Evolutionary conservation across 352 stramenopile species (phyloP), one percentile per base, ranked within the genome.

Genomic region (Globisporangium spinosum): DNA sequence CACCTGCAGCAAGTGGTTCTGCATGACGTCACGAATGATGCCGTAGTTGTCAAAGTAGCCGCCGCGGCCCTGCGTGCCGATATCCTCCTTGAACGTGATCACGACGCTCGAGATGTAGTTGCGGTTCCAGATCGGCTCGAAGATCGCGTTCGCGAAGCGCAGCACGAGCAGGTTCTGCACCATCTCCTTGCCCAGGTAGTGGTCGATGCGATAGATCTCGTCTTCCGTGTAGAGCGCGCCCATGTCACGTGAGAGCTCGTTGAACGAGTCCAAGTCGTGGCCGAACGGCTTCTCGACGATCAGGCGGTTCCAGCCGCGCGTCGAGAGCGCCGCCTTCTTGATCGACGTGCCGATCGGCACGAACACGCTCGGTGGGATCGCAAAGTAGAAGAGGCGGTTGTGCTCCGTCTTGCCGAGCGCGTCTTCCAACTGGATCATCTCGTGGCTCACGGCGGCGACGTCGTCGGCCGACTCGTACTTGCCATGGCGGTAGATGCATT

Each of bases 281-380:
- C 98, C 98, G 76, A 99, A 99, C 0, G 98, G 97, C 77, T 99
- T 99, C 79, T 99, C 97, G 5, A 99, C 87, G 57, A 99, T 98
- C 25, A 99, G 85, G 25, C 97, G 84, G 63, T 97, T 98, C 90
- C 95, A 99, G 49, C 95, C 96, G 40, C 71, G 87, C 49, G 76
- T 77, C n/a, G 91, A 87, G 47, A 98, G 89, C 38, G 83, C 91
- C 38, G 83, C 80, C 70, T 89, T 84, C 76, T 98, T 98, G 69
- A 99, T 98, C 56, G 93, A 95, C 45, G 85, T 89, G 43, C 85
- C 94, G 25, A 97, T 96, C 34, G 95, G 89, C 43, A 95, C 93
- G 78, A 99, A 99, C 3, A 99, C 94, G 70, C 93, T 98, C 13
- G 97, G 96, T 27, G 97, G 97, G 63, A 99, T 98, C 57, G 96